Conservation (phyloP, 2,329 filamentous ascomycete species). For the Fusarium nodosum region DNA sequence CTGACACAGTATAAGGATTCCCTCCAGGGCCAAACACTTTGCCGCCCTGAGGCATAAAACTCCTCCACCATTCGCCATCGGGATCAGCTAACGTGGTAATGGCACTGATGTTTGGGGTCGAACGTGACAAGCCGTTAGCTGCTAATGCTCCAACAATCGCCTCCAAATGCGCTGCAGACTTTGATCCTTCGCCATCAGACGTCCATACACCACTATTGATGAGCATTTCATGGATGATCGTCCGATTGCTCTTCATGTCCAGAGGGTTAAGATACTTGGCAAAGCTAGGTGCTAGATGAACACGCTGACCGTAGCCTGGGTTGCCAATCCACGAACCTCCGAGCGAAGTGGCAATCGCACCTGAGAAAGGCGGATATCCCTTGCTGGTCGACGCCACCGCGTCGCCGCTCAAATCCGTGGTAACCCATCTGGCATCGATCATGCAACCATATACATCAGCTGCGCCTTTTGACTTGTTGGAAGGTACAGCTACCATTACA, state of each 20-base stretch:
- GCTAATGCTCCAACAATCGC: conserved; percentile 30
- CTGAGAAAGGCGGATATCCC: conserved; percentile 36
- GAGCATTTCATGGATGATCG: conserved; percentile 38
- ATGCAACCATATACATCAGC: conserved; percentile 42
- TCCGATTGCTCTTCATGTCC: conserved; percentile 17
- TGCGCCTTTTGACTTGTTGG: conserved; percentile 7
- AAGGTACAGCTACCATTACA: conserved; percentile 19
- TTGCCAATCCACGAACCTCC: conserved; percentile 38
- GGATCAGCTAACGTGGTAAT: conserved; percentile 24
- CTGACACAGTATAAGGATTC: conserved; percentile 31
- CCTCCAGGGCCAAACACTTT: conserved; percentile 39
- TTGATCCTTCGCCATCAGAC: conserved; percentile 17
- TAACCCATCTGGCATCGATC: conserved; percentile 39
- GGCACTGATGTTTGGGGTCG: conserved; percentile 17
- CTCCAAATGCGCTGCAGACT: conserved; percentile 30
- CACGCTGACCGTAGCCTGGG: conserved; percentile 30
- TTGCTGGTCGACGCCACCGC: conserved; percentile 35
- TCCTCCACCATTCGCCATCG: conserved; percentile 39
- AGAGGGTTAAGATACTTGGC: conserved; percentile 35
- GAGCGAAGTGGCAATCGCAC: conserved; percentile 25
- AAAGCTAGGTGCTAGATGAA: conserved; percentile 34
- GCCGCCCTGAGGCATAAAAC: conserved; percentile 35
- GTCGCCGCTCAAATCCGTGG: conserved; percentile 32
- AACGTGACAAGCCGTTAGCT: conserved; percentile 33
- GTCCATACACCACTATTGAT: conserved; percentile 39